Conservation (phyloP, 2,329 filamentous ascomycete species). For the Fusarium oligoseptatum region DNA sequence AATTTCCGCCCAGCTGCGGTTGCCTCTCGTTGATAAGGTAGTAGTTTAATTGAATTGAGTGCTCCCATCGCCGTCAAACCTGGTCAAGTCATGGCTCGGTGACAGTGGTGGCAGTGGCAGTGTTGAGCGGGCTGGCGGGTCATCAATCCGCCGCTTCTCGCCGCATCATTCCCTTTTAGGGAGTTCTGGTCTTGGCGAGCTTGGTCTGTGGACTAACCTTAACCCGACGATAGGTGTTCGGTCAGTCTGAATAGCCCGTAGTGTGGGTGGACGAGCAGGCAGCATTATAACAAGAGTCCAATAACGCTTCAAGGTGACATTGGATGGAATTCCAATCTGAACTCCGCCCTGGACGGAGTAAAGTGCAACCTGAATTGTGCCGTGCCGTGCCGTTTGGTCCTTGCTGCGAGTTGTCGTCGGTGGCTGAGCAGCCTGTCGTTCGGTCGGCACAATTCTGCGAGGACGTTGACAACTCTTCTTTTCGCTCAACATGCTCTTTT, state of each 20-base stretch:
- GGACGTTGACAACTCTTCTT: not conserved
- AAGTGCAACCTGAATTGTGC: not conserved
- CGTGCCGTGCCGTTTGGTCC: not conserved
- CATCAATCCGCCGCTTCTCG: slow-evolving; percentile 50
- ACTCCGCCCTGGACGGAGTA: not conserved
- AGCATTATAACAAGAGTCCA: not conserved
- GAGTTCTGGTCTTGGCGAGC: not conserved
- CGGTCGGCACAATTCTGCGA: not conserved
- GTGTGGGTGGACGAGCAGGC: not conserved
- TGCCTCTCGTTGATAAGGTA: not conserved
- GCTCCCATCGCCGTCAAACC: not conserved
- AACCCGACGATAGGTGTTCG: slow-evolving; percentile 1
- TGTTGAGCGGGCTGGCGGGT: slow-evolving; percentile 41
- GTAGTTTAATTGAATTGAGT: not conserved
- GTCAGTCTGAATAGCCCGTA: not conserved
- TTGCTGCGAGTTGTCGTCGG: not conserved
- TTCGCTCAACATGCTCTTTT: not conserved
- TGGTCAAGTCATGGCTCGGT: not conserved
- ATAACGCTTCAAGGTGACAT: not conserved
- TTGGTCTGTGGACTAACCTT: slow-evolving; percentile 2
- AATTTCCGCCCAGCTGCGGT: slow-evolving; percentile 27
- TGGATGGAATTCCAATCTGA: not conserved
- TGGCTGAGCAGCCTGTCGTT: not conserved
- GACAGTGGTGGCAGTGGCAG: slow-evolving; percentile 21
- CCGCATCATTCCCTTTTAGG: slow-evolving; percentile 34